These are phyloP conservation scores for Carex myosuroides DNA, from an alignment of 176 grass and related monocot species.

Conservation along the genomic window DNA sequence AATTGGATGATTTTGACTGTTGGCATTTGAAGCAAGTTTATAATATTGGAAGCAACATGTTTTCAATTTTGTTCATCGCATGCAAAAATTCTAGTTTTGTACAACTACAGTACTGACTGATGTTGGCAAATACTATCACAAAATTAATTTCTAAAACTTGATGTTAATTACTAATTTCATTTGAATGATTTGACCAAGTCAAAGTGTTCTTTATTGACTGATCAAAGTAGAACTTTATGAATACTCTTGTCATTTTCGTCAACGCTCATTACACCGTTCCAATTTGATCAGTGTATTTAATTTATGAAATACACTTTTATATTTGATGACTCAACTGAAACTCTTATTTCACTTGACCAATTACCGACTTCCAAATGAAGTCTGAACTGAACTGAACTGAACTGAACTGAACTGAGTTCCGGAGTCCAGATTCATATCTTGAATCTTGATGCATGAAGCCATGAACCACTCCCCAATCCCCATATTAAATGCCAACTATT, in stretches of 20 bases:
- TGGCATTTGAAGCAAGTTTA: constrained; percentile 12
- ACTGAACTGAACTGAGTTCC: neutral
- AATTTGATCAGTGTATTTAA: too few species aligned
- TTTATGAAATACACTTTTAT: too few species aligned
- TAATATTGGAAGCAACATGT: constrained; percentile 12
- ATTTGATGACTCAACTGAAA: too few species aligned
- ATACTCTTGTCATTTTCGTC: too few species aligned
- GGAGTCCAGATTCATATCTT: too few species aligned
- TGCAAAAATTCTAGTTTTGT: neutral
- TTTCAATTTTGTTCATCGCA: neutral
- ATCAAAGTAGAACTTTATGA: too few species aligned
- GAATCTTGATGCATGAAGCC: neutral
- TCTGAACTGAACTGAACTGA: neutral
- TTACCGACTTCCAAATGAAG: neutral
- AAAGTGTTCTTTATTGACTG: neutral
- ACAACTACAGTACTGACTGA: neutral
- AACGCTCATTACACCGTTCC: too few species aligned
- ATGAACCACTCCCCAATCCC: neutral
- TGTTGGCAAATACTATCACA: neutral
- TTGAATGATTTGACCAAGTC: neutral
- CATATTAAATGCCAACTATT: constrained; percentile 1
- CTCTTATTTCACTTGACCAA: too few species aligned
- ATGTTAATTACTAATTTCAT: too few species aligned
- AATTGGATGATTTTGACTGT: neutral
- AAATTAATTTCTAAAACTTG: too few species aligned